Conservation (phyloP, 2,329 filamentous ascomycete genomes). For the Calonectria crousiana region DNA sequence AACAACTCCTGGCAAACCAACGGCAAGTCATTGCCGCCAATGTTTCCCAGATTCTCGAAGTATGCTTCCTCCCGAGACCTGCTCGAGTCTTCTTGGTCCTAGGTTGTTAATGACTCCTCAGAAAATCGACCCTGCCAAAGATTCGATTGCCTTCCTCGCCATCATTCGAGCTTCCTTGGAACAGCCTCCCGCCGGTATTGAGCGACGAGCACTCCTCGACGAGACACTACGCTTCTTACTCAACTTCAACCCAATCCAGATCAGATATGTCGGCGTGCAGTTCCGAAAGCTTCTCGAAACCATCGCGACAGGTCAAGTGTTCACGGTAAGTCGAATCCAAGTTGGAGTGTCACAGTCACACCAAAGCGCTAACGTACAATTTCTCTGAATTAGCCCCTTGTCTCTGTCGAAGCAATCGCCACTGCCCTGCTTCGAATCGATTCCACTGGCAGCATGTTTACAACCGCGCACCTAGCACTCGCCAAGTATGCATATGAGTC, state of each 20-base stretch:
- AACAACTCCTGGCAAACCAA: slow-evolving; percentile 52
- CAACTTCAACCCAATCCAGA: slow-evolving; percentile 63
- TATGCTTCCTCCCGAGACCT: slow-evolving; percentile 33
- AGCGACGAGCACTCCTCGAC: slow-evolving; percentile 52
- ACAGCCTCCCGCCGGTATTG: slow-evolving; percentile 45
- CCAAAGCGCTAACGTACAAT: slow-evolving; percentile 18
- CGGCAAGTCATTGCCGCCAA: slow-evolving; percentile 48
- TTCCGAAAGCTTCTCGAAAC: slow-evolving; percentile 60
- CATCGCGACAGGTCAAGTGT: slow-evolving; percentile 53
- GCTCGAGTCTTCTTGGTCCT: background rate
- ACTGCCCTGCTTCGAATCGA: slow-evolving; percentile 74
- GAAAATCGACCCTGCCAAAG: slow-evolving; percentile 59
- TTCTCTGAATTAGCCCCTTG: slow-evolving; percentile 53
- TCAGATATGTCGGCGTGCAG: slow-evolving; percentile 61
- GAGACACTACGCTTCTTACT: slow-evolving; percentile 59
- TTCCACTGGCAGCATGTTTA: slow-evolving; percentile 74
- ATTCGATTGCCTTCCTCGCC: slow-evolving; percentile 65
- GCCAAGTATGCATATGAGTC: slow-evolving; percentile 70
- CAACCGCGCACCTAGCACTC: slow-evolving; percentile 70
- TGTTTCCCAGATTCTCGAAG: slow-evolving; percentile 56
- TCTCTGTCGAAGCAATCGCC: slow-evolving; percentile 60
- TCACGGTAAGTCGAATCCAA: slow-evolving; percentile 54
- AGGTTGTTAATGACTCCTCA: slow-evolving; percentile 44
- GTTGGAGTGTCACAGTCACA: background rate
- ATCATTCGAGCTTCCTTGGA: slow-evolving; percentile 58